These are phyloP conservation scores for Spongispora temasekensis DNA, from an alignment of 1,284 basidiomycete genomes.

Conservation along the genomic window DNA sequence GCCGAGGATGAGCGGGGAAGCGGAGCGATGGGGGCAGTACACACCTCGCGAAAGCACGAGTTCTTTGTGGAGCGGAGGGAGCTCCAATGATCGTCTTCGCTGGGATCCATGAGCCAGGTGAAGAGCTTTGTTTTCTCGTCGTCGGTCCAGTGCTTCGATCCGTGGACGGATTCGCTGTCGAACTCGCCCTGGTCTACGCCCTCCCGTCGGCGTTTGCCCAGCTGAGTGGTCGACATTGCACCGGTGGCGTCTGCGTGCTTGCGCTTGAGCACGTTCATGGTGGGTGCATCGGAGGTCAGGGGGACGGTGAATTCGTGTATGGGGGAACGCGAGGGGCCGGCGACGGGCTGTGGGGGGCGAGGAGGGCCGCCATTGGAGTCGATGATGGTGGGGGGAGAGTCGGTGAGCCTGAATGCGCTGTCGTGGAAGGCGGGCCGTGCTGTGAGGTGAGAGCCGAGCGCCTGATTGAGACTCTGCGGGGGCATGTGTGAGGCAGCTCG, in stretches of 20 bases:
- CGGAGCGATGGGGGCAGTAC: conserved; percentile 17
- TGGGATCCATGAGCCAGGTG: conserved; percentile 67
- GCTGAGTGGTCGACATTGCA: conserved; percentile 35
- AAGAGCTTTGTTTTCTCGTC: conserved; percentile 74
- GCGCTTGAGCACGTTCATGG: conserved; percentile 43
- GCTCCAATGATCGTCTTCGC: conserved; percentile 75
- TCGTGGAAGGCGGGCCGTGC: conserved; percentile 35
- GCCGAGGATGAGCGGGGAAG: conserved; percentile 6
- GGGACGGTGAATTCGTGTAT: conserved; percentile 38
- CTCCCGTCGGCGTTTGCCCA: conserved; percentile 53
- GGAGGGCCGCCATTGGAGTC: conserved; percentile 28
- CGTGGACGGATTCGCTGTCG: conserved; percentile 53
- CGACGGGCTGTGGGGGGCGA: conserved; percentile 28
- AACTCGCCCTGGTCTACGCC: conserved; percentile 45
- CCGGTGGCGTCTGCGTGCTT: conserved; percentile 48
- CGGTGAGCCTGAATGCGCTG: conserved; percentile 28
- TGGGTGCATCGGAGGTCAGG: conserved; percentile 26
- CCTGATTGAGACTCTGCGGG: conserved; percentile 37
- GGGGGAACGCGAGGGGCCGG: conserved; percentile 34
- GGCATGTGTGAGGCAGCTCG: conserved; percentile 6
- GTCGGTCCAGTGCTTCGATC: conserved; percentile 79
- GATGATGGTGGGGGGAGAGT: conserved; percentile 36
- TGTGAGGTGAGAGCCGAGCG: conserved; percentile 34
- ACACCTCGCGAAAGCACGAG: conserved; percentile 72
- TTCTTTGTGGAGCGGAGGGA: conserved; percentile 73